Base-by-base conservation (phyloP, 139 green algal species). In the Micractinium sp. region DNA sequence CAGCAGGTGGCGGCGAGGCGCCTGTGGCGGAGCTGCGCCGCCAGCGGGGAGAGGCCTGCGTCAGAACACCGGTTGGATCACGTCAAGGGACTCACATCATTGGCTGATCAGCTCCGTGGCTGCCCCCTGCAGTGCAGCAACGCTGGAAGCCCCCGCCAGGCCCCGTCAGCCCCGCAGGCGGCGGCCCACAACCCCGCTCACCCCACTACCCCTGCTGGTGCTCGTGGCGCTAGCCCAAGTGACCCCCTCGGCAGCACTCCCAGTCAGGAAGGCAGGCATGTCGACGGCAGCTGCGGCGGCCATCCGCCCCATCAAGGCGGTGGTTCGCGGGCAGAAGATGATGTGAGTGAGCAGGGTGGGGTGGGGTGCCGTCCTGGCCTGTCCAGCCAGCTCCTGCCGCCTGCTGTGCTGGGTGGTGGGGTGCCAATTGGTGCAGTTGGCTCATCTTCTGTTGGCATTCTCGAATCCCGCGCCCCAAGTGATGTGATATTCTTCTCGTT, bases 281-380 rank as follows among this genome's bases (percentile, higher is more conserved):
- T 80, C 74, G 31, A 12, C 25, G 81, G 81, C 53, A 4, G 71
- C 67, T 5, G n/a, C 71, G 18, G 38, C 31, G 67, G 67, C 29
- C 15, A 56, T 87, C 18, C 88, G 88, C 71, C 78, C 53, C 56
- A 83, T 78, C 67, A 91, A 79, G 63, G 18, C 96, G 90, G 93
- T 97, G 0, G 95, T 98, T 1, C 88, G 95, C 33, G 96, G 95
- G 2, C 92, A 92, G 60, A 94, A 95, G 87, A 89, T 94, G 77
- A 82, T 82, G 78, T 84, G 78, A 38, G 78, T 1, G 12, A 13
- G 20, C 25, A 76, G 69, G 69, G 22, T 25, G 63, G 63, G 22
- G 47, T 56, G 47, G 7, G n/a, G n/a, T n/a, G n/a, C 47, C 9
- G 47, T 56, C 47, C 5, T 56, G 9, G 47, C 47, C 47, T 5